Base-by-base conservation (phyloP, 768 basidiomycete species). In the Auriculariales sp. region DNA sequence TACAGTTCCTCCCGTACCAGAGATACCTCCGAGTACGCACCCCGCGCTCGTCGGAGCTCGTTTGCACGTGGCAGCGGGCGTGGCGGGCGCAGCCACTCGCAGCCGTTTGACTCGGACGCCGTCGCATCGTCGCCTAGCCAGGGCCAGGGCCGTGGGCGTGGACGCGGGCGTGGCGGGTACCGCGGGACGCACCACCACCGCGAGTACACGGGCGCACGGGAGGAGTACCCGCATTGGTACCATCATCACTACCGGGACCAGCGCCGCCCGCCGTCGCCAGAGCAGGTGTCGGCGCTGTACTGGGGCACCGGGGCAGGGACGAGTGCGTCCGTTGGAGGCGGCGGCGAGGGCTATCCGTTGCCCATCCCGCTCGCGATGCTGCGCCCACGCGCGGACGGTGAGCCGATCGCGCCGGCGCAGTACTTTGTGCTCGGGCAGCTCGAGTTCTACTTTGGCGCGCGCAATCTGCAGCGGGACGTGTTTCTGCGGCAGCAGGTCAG, bases 371-470 rank as follows among this genome's bases (percentile, higher is more conserved):
- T 46, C n/a, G 30, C 44, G 7, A 15, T 30, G 28, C 30, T 46
- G 17, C 5, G 12, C 45, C 14, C 33, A 19, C 44, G 42, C 42
- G 31, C 50, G 32, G 44, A 45, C 46, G 44, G 24, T 15, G 10
- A 24, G 42, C 52, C n/a, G n/a, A n/a, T 86, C 11, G 88, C 92
- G 58, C 64, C 75, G 22, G 78, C 74, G 46, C 64, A 79, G 46
- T 82, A 72, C 57, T 79, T 75, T 60, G 68, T 94, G 25, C 73
- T 94, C 36, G 81, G 78, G 1, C 85, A 94, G 63, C 66, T 94
- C 47, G 93, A 94, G 65, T 95, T 90, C 63, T 97, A 94, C 67
- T 71, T 97, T 56, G 88, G 89, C 56, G 71, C 82, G 50, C 81
- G 95, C 61, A 95, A 94, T 61, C 71, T 97, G 67, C 83, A 76